phyloP scores from a whole-genome alignment of 2,329 filamentous ascomycete genomes.

The Lecanosticta acicola region DNA sequence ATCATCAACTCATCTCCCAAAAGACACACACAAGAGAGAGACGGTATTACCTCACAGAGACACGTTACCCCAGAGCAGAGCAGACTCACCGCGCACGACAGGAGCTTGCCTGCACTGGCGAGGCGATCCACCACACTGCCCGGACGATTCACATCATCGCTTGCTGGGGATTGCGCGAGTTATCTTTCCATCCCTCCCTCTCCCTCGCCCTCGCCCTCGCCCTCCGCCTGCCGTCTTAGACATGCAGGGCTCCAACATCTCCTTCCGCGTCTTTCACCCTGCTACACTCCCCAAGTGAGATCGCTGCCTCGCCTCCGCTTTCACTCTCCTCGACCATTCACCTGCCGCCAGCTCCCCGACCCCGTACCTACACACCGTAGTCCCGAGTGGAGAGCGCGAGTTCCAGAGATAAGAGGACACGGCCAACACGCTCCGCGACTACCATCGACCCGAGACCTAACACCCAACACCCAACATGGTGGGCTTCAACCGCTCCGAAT shows the following conservation, averaged over 20 bases:
- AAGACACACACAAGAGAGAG: too few species aligned
- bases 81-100: too few species aligned
- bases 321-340: neutral
- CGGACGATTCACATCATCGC: neutral
- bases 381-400: conserved; percentile 5
- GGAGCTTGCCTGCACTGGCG: neutral
- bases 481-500: conserved; percentile 20
- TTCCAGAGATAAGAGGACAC: conserved; percentile 6
- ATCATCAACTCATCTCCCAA: too few species aligned
- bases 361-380: neutral
- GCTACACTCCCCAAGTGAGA: conserved; percentile 5
- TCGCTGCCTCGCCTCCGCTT: neutral
- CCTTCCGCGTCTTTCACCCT: conserved; percentile 7
- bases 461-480: neutral
- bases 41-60: too few species aligned
- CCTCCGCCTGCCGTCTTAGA: neutral
- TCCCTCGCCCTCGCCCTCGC: neutral
- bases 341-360: neutral
- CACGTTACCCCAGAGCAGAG: too few species aligned
- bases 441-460: neutral
- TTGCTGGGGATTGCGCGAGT: neutral
- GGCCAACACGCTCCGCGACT: too few species aligned
- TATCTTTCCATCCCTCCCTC: too few species aligned
- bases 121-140: neutral
- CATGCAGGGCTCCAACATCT: conserved; percentile 12